Conservation (phyloP, 78 protist species). For the Abeoforma whisleri region DNA sequence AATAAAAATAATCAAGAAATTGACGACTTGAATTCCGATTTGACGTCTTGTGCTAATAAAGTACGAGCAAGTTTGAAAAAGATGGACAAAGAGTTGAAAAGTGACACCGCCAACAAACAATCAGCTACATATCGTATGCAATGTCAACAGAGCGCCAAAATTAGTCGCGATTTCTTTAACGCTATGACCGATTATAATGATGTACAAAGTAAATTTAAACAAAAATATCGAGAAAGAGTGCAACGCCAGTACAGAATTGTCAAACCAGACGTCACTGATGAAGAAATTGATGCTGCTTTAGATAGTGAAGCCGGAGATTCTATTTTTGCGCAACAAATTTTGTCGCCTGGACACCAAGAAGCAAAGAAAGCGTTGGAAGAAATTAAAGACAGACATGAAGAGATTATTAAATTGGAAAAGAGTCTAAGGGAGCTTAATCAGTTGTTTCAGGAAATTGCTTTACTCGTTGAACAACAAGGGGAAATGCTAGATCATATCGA, state of each 20-base stretch:
- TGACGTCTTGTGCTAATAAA: neutral
- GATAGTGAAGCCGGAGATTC: neutral
- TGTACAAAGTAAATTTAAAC: slow-evolving; percentile 52
- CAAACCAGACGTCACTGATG: slow-evolving; percentile 61
- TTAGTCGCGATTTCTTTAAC: slow-evolving; percentile 57
- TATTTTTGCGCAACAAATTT: slow-evolving; percentile 5
- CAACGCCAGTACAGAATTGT: slow-evolving; percentile 61
- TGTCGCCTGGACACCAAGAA: slow-evolving; percentile 49
- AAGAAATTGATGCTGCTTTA: slow-evolving; percentile 54
- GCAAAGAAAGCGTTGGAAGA: slow-evolving; percentile 57
- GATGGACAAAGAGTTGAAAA: too few relatives aligned
- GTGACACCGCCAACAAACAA: neutral
- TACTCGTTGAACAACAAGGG: slow-evolving; percentile 61
- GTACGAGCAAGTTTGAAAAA: neutral
- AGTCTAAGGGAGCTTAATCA: slow-evolving; percentile 64
- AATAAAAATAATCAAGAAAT: neutral
- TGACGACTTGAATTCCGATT: slow-evolving; percentile 1
- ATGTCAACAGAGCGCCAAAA: slow-evolving; percentile 19
- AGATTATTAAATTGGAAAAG: slow-evolving; percentile 55
- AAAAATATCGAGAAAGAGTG: slow-evolving; percentile 54
- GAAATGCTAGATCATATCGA: slow-evolving; percentile 67
- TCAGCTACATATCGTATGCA: neutral
- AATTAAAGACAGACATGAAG: slow-evolving; percentile 63
- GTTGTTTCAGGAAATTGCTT: slow-evolving; percentile 66
- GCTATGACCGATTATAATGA: slow-evolving; percentile 58